Base-by-base conservation (phyloP, 2,329 filamentous ascomycete species). In the Coniochaeta hoffmannii region DNA sequence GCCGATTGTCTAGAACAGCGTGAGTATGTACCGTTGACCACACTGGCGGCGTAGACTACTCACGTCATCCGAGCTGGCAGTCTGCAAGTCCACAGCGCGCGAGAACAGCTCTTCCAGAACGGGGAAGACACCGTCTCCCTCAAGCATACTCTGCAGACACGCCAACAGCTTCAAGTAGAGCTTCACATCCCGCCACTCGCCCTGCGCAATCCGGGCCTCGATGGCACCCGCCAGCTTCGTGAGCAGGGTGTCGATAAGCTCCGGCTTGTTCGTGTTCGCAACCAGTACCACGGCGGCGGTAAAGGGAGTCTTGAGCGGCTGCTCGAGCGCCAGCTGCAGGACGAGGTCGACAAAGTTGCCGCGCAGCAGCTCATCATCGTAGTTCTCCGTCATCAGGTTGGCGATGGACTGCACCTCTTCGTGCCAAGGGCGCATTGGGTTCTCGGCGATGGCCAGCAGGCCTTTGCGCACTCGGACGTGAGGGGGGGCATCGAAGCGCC, bases 221-320 rank as follows among this genome's bases (percentile, higher is more conserved):
- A 87, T 74, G 53, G 79, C 77, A 34, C 77, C 74, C 1, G 80
- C 79, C 44, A 86, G 76, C 61, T 81, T 83, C 53, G 74, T 77
- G 61, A 97, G 76, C 19, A 96, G 76, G 60, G 90, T 83, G 35
- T 79, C 78, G 31, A 87, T 82, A 34, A 96, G 78, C 61, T 94
- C 88, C 4, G 87, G 78, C 66, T 90, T 90, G 63, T 88, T 74
- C 26, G 83, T 81, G 73, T 97, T 97, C 61, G 86, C 81, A 56
- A 90, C 81, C 56, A 96, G 79, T 44, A 95, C 81, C 14, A 93
- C 86, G 19, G 89, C 90, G 10, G 92, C 91, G 35, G 96, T 81
- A 68, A 97, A 97, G 0, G 94, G 93, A n/a, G 91, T 95, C 77
- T 97, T 97, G 71, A 99, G 87, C 1, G 94, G 94, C 73, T 99